Evolutionary conservation across 163 green algal genomes (phyloP), one percentile per base, ranked within the genome.

Genomic region (Chlorella variabilis): DNA sequence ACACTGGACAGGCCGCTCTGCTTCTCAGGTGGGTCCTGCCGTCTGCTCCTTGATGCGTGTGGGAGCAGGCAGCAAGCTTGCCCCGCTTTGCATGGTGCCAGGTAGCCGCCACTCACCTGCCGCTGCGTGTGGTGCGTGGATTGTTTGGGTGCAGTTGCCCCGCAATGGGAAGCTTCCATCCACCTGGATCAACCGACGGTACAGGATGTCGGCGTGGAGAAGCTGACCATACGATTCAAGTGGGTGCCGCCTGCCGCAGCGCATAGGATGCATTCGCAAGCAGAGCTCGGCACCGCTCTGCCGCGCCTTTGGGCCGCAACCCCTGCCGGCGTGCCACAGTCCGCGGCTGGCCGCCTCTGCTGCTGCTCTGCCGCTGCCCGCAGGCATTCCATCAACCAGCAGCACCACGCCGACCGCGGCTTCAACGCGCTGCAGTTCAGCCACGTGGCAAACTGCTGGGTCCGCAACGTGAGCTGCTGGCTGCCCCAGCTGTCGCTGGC

Each of bases 161-260:
- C 33, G 25, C 31, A 39, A 2, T 79, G 71, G 71, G 8, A 36
- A 15, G 34, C 49, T 9, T n/a, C n/a, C 15, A 36, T 79, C 23
- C 71, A 79, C 38, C 34, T 69, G 34, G 71, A 79, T 17, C 29
- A 29, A 54, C 71, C 71, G 3, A 56, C 71, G 13, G 56, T 79
- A 4, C 49, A 79, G 36, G 54, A 79, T 4, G 2, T 9, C 8
- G 71, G 71, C 25, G 29, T 79, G 2, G 71, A 79, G 54, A 38
- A n/a, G 21, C 21, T 79, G 51, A 79, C 71, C 25, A 49, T 79
- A 18, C 34, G 54, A n/a, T 79, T 79, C 49, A 78, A 59, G 33
- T 34, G 25, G n/a, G 41, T 3, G n/a, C 41, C n/a, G 36, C 54
- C 4, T 36, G 25, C 29, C 6, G 36, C 65, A 17, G 27, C 9